phyloP scores from a whole-genome alignment of 306 rosid species.

The Biancaea sappan region DNA sequence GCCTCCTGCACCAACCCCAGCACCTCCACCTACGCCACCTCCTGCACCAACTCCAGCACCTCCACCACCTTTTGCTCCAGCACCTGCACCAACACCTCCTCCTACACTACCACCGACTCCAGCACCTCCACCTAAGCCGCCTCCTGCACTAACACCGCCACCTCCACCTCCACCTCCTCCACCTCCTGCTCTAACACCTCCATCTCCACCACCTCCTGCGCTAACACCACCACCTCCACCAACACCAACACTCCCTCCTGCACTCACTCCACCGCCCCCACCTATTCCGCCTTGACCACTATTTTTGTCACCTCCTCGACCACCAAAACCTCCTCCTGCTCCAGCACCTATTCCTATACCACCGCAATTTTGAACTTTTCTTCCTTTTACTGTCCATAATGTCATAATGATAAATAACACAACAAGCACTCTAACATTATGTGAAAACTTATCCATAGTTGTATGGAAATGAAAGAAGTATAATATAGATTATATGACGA shows the following conservation, averaged over 20 bases:
- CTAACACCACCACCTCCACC: background rate
- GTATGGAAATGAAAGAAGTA: background rate
- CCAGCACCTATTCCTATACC: background rate
- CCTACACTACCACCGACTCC: background rate
- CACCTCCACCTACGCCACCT: background rate
- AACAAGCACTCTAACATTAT: background rate
- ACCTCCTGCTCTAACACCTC: background rate
- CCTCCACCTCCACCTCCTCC: background rate
- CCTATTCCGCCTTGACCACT: background rate
- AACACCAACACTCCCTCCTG: background rate
- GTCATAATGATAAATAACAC: constrained; percentile 10
- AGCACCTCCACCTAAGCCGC: no score
- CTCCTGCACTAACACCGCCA: background rate
- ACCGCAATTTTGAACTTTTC: constrained; percentile 9
- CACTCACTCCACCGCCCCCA: background rate
- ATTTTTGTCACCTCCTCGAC: no score
- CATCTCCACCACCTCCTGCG: background rate
- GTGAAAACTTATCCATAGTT: constrained; percentile 30
- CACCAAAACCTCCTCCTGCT: background rate
- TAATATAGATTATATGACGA: background rate
- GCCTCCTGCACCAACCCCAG: background rate
- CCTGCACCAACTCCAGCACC: background rate
- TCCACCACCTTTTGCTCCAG: background rate
- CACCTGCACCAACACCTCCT: background rate
- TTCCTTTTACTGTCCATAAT: background rate